These are phyloP conservation scores for Comarum palustre DNA, from an alignment of 306 rosid species.

Conservation along the genomic window DNA sequence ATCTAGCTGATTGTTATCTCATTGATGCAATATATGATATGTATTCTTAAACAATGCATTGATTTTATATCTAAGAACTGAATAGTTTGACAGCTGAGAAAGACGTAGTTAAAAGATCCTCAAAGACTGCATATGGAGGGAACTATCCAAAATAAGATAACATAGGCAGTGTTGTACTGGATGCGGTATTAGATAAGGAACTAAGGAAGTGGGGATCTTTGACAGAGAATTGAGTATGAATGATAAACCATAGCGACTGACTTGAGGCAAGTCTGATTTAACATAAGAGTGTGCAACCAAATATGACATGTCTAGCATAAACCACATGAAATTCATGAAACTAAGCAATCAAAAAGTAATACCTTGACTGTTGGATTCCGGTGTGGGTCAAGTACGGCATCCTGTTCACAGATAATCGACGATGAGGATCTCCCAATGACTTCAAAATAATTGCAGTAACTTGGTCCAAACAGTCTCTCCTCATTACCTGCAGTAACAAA, in stretches of 20 bases:
- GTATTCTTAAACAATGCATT: neutral
- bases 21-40: neutral
- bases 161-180: neutral
- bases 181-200: neutral
- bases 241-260: neutral
- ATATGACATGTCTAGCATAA: neutral
- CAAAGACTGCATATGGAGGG: neutral
- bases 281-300: neutral
- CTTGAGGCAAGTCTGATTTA: neutral
- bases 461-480: slow-evolving; percentile 11
- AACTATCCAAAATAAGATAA: neutral
- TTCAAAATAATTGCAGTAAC: neutral
- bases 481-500: slow-evolving; percentile 14
- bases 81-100: neutral
- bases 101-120: neutral
- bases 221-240: neutral
- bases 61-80: neutral
- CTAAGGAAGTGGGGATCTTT: neutral
- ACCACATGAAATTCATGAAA: neutral
- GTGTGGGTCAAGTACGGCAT: slow-evolving; percentile 10
- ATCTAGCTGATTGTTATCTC: neutral
- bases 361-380: slow-evolving; percentile 7
- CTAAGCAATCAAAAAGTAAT: neutral
- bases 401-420: neutral
- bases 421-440: slow-evolving; percentile 18